Base-by-base conservation (phyloP, 177 flowering plant species). In the Tripterygium wilfordii region DNA sequence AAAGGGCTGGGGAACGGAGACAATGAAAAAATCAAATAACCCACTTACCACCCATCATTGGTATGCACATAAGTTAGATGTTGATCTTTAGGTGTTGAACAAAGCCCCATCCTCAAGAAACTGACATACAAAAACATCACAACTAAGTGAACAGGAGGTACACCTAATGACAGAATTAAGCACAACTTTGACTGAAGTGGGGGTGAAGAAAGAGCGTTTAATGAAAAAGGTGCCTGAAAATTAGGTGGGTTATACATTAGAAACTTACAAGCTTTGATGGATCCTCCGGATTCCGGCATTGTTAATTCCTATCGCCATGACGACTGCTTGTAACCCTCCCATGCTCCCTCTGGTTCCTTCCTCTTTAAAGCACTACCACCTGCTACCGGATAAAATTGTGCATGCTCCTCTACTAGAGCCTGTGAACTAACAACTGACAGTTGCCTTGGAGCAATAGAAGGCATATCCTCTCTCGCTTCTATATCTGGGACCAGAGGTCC, bases 291-390 rank as follows among this genome's bases (percentile, higher is more conserved):
- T 47, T 55, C n/a, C 54, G 57, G 49, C 53, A 24, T 35, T 14
- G 28, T 8, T 23, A 14, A 38, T 28, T 46, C 37, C 65, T 82
- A 85, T 58, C 75, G 89, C 91, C 89, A 83, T 33, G 92, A 75
- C 15, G 77, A 49, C 26, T 78, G 95, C 64, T 77, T 84, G 65
- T 57, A 68, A 51, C 72, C 58, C 40, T 82, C 88, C 88, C 92
- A 81, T 12, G 94, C 89, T 19, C 95, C 88, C n/a, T 88, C 96
- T 1, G 95, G 87, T 48, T 89, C 98, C 62, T 76, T 92, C 45
- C 94, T 79, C 68, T 86, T 89, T 61, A 71, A 35, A 12, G 51
- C 43, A 16, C 80, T 9, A 3, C 29, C 77, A 30, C 79, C 80
- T 3, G 66, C 60, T 18, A 74, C 40, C 41, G 72, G 88, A 51